These are phyloP conservation scores for Suillus subaureus DNA, from an alignment of 768 basidiomycete species.

Conservation along the genomic window DNA sequence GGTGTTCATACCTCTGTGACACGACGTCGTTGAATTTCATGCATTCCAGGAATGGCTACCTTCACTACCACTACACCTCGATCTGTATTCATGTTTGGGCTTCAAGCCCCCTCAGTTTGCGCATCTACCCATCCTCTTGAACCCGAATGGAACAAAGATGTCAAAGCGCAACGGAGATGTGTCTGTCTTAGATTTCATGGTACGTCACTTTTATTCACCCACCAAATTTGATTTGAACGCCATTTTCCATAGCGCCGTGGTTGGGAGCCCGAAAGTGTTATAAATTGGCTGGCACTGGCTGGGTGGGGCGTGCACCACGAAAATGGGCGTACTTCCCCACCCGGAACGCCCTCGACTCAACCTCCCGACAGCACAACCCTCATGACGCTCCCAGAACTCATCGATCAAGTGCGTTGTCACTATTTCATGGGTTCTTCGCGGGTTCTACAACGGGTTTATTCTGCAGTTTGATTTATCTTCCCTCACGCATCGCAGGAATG, in stretches of 20 bases:
- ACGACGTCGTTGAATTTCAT: not conserved
- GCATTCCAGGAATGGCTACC: constrained; percentile 87
- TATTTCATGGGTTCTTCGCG: constrained; percentile 8
- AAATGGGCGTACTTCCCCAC: constrained; percentile 24
- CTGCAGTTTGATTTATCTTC: constrained; percentile 72
- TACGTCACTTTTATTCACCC: constrained; percentile 35
- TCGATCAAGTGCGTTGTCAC: constrained; percentile 52
- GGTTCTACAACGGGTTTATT: not conserved
- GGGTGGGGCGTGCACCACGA: constrained; percentile 79
- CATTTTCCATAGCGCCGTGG: constrained; percentile 61
- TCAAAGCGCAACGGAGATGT: constrained; percentile 94
- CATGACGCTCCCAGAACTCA: constrained; percentile 64
- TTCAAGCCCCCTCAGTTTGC: constrained; percentile 80
- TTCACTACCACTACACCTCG: constrained; percentile 88
- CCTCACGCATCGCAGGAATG: constrained; percentile 82
- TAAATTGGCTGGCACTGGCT: constrained; percentile 94
- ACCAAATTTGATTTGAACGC: constrained; percentile 6
- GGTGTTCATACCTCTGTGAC: constrained; percentile 14
- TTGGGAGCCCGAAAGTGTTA: constrained; percentile 86
- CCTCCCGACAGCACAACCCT: constrained; percentile 69
- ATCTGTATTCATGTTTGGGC: constrained; percentile 80
- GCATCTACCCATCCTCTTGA: constrained; percentile 89
- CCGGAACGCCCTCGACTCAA: constrained; percentile 30
- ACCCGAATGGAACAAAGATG: constrained; percentile 91
- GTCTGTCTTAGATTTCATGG: constrained; percentile 83